These are phyloP conservation scores for Crithidia brevicula DNA, from an alignment of 208 protist species.

Conservation along the genomic window DNA sequence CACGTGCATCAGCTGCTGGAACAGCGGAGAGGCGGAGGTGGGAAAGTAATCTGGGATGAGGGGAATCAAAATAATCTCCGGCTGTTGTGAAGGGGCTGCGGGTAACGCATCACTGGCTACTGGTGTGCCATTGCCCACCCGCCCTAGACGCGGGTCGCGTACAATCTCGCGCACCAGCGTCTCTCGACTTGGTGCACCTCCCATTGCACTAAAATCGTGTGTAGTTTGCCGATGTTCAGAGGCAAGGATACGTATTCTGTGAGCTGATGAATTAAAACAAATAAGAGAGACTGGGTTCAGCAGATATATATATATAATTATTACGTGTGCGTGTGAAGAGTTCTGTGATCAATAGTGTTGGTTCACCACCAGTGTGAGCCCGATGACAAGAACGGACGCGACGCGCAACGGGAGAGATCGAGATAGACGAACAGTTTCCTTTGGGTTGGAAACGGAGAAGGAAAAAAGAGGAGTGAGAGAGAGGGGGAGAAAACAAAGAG, in stretches of 20 bases:
- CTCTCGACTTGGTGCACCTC: slow-evolving; percentile 59
- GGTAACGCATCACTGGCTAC: too few species aligned
- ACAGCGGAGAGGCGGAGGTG: slow-evolving; percentile 41
- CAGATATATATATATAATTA: too few species aligned
- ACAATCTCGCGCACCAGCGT: slow-evolving; percentile 54
- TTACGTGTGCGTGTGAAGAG: too few species aligned
- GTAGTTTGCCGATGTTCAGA: too few species aligned
- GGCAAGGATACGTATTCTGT: too few species aligned
- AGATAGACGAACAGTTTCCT: background rate
- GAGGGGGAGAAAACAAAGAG: slow-evolving; percentile 18
- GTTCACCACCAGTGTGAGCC: too few species aligned
- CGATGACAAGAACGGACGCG: too few species aligned
- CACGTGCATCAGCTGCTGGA: slow-evolving; percentile 56
- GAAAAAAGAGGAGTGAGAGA: slow-evolving; percentile 11
- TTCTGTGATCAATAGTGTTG: too few species aligned
- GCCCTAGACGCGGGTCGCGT: slow-evolving; percentile 27
- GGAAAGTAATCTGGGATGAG: slow-evolving; percentile 74
- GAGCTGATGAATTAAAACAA: slow-evolving; percentile 13
- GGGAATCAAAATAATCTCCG: slow-evolving; percentile 61
- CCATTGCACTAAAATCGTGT: too few species aligned
- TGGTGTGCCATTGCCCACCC: too few species aligned
- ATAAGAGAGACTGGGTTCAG: too few species aligned
- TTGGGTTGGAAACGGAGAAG: background rate
- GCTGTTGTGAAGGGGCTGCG: slow-evolving; percentile 28
- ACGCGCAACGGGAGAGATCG: background rate